Conservation (phyloP, 257 asterid genomes). For the Parsonsia alboflavescens region DNA sequence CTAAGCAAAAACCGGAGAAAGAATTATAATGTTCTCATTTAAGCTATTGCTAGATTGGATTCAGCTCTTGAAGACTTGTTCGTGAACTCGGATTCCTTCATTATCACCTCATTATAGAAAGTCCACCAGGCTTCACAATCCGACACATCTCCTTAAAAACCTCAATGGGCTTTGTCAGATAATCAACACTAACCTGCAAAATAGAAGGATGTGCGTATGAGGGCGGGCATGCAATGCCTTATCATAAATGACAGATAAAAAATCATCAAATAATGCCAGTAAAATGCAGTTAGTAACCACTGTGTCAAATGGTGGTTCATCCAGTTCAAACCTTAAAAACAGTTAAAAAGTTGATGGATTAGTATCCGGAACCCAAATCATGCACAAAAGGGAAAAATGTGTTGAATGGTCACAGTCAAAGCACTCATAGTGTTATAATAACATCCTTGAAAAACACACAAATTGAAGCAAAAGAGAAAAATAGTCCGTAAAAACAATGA, state of each 20-base stretch:
- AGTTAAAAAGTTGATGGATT: neutral
- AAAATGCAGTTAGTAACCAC: neutral
- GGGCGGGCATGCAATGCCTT: neutral
- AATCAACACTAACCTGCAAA: conserved; percentile 92
- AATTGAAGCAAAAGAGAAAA: neutral
- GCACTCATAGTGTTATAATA: neutral
- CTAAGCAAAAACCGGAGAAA: neutral
- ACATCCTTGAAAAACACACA: neutral
- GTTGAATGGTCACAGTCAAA: neutral
- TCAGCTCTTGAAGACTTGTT: neutral
- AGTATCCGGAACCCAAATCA: neutral
- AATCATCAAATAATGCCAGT: neutral
- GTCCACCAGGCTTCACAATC: conserved; percentile 89
- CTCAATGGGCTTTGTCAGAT: conserved; percentile 77
- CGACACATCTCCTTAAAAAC: conserved; percentile 85
- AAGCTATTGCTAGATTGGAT: neutral
- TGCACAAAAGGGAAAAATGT: neutral
- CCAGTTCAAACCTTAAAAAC: neutral
- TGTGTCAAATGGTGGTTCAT: neutral
- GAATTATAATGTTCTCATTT: neutral
- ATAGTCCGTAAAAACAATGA: neutral
- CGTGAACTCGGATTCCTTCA: neutral
- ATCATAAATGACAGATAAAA: neutral
- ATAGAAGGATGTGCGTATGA: neutral
- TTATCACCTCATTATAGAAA: conserved; percentile 70